Base-by-base conservation (phyloP, 169 alveolate species). In the Plasmodium ovale region DNA sequence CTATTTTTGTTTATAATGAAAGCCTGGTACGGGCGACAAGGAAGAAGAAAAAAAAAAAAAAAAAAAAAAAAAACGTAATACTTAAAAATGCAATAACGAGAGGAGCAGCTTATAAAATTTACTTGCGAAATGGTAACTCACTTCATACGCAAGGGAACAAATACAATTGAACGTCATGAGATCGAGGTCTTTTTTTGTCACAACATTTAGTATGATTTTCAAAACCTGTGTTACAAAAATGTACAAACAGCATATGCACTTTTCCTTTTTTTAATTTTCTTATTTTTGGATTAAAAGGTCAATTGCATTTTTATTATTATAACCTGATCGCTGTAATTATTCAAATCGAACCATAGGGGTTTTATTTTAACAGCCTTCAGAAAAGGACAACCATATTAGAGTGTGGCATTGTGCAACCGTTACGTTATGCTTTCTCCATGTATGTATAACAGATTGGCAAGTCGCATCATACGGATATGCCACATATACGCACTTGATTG, bases 291-390 rank as follows among this genome's bases (percentile, higher is more conserved):
- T 42, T 0, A 42, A 42, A 47, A 3, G 56, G 23, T 14, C 2
- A 0, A 23, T 44, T 27, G 29, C 19, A 25, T 31, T 16, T 33
- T 19, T 49, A 29, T 56, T 51, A 5, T 6, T 31, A 49, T 68
- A 9, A 79, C 89, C 58, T 69, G 62, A 25, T 65, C 89, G 42
- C 84, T 69, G 54, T 53, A 79, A 16, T 35, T 44, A 54, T 47
- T 79, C 64, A 79, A 27, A 59, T 79, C 89, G 44, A 79, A 79
- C 89, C 89, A 79, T 70, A 79, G 19, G 33, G 89, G 89, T 47
- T 79, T 79, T 31, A 79, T 79, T 79, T 79, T 79, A 29, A 79
- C 89, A n/a, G 53, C 44, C 89, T 79, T 12, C 19, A 37, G 47
- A 49, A 64, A 23, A 68, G n/a, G n/a, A n/a, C n/a, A n/a, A n/a